phyloP scores from a whole-genome alignment of 768 basidiomycete species.

The Boletus reticuloceps region DNA sequence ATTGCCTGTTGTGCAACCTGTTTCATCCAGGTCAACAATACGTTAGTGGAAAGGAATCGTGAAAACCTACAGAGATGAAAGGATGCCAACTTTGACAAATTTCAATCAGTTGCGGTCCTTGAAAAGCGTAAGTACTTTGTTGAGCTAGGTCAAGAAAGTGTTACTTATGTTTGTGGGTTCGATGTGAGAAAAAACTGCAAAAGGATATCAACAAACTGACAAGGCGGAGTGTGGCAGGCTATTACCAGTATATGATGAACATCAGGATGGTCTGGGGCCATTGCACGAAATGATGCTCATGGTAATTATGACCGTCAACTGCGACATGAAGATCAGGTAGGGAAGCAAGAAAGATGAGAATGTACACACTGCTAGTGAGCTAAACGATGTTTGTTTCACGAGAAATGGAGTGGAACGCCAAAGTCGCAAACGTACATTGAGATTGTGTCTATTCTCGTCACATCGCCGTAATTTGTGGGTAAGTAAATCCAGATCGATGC shows the following conservation, averaged over 20 bases:
- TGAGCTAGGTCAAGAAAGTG: neutral
- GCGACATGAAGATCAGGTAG: neutral
- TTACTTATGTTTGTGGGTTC: constrained; percentile 13
- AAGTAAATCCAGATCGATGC: constrained; percentile 43
- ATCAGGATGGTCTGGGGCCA: constrained; percentile 43
- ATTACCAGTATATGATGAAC: constrained; percentile 49
- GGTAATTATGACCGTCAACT: constrained; percentile 34
- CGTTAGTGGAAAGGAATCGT: neutral
- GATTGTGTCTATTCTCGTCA: constrained; percentile 38
- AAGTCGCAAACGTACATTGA: constrained; percentile 36
- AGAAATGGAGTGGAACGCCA: neutral
- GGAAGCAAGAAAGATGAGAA: neutral
- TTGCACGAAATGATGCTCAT: constrained; percentile 7
- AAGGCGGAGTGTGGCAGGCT: neutral
- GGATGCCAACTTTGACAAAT: constrained; percentile 24
- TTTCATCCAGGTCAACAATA: neutral
- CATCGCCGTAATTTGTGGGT: constrained; percentile 42
- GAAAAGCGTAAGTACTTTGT: neutral
- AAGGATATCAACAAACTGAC: neutral
- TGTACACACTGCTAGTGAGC: constrained; percentile 28
- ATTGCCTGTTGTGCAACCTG: constrained; percentile 37
- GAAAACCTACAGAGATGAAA: constrained; percentile 30
- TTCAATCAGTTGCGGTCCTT: constrained; percentile 12
- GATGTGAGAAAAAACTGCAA: constrained; percentile 9
- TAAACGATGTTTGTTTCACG: neutral